These are phyloP conservation scores for Glaciozyma antarctica DNA, from an alignment of 768 basidiomycete genomes.

Conservation along the genomic window DNA sequence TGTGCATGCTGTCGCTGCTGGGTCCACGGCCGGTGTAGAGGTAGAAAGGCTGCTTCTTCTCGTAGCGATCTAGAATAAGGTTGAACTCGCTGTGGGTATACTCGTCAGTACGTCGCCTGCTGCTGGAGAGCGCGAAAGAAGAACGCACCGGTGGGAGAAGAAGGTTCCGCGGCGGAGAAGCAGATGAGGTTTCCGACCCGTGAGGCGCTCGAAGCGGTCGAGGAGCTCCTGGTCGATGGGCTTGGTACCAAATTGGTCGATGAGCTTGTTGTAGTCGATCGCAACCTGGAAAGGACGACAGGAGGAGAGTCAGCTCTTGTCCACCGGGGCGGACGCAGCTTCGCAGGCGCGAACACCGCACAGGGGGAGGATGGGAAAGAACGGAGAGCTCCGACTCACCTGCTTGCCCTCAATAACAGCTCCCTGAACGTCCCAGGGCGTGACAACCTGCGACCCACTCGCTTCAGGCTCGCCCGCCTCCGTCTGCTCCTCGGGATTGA, in stretches of 20 bases:
- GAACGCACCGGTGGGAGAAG: constrained; percentile 83
- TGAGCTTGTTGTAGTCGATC: constrained; percentile 93
- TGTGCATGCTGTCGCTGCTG: constrained; percentile 90
- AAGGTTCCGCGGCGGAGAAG: constrained; percentile 86
- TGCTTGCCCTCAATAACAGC: constrained; percentile 80
- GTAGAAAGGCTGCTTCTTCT: constrained; percentile 94
- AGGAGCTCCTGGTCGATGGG: constrained; percentile 65
- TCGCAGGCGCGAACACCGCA: not conserved
- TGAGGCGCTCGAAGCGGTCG: constrained; percentile 79
- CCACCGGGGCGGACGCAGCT: not conserved
- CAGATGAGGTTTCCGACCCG: constrained; percentile 77
- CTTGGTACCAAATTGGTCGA: constrained; percentile 87
- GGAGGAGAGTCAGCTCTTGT: not conserved
- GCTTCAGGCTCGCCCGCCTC: not conserved
- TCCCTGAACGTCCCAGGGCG: constrained; percentile 97
- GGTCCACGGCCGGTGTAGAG: constrained; percentile 96
- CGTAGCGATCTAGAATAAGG: constrained; percentile 85
- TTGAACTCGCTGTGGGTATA: constrained; percentile 64
- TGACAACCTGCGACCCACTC: constrained; percentile 45
- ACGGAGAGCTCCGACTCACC: constrained; percentile 38
- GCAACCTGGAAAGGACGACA: constrained; percentile 42
- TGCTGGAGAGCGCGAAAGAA: not conserved
- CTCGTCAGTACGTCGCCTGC: not conserved
- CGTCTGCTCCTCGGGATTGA: not conserved
- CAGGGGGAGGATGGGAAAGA: not conserved